Evolutionary conservation across 2,329 filamentous ascomycete genomes (phyloP), one percentile per base, ranked within the genome.

Genomic region (Colletotrichum acutatum): DNA sequence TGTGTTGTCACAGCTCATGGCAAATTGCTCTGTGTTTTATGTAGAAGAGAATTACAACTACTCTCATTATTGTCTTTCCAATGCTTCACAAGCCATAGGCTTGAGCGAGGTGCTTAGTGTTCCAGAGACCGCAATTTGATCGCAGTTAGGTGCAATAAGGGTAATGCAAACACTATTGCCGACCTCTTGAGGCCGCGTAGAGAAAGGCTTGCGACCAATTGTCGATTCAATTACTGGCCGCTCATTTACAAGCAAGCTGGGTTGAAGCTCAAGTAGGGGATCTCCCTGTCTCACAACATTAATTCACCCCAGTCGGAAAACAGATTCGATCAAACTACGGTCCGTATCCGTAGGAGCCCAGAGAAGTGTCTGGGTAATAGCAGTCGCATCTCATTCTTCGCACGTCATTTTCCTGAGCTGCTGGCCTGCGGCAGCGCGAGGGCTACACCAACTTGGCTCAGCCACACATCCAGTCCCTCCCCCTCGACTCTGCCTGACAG

Each of bases 401-500:
- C 68, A 68, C 69, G 65, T 64, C 65, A 72, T 63, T 57, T 30
- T n/a, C 37, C 34, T 22, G 16, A 22, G 46, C 9, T 9, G 14
- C 46, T 62, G 56, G 57, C 49, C 42, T 56, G 63, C 34, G 34
- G 63, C 30, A 34, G 56, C 68, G 24, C 28, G 28, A 57, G 58
- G 68, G 56, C 46, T 54, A 30, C 28, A 46, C n/a, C 28, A 30
- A 32, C 63, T 16, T 14, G n/a, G 56, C 69, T 68, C 37, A 60
- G 69, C 69, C 69, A 63, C 66, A 63, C 24, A 58, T 19, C 42
- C 8, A n/a, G 19, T 46, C n/a, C 63, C 26, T 49, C 28, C 49
- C 49, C 9, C 28, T 28, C 22, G 24, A 68, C 49, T 72, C 58
- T 72, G 69, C 69, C 69, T 72, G 52, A 72, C 69, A 63, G 69